These are phyloP conservation scores for Polytolypa hystricis DNA, from an alignment of 2,329 filamentous ascomycete species.

Conservation along the genomic window DNA sequence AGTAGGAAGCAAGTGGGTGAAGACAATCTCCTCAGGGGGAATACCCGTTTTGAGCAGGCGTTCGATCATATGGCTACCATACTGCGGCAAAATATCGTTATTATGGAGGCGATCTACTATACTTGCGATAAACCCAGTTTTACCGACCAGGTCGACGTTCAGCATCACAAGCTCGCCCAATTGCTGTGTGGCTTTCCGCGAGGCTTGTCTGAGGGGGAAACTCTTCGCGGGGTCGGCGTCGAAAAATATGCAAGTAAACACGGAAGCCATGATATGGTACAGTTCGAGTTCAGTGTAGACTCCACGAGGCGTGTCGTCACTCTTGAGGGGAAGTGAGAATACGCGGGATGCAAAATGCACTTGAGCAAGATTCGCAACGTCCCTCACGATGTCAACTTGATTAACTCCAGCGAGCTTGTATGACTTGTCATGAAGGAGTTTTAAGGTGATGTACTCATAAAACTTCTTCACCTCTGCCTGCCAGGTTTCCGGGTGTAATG, in stretches of 20 bases:
- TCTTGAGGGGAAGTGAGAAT: constrained; percentile 17
- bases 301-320: constrained; percentile 16
- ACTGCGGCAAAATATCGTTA: constrained; percentile 33
- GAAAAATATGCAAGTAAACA: constrained; percentile 39
- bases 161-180: constrained; percentile 30
- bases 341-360: constrained; percentile 17
- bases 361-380: constrained; percentile 16
- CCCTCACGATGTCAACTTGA: constrained; percentile 17
- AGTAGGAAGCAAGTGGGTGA: constrained; percentile 47
- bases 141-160: constrained; percentile 29
- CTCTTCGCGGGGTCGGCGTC: constrained; percentile 38
- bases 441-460: constrained; percentile 12
- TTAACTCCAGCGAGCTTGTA: constrained; percentile 34
- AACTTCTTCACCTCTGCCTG: constrained; percentile 11
- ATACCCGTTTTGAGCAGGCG: constrained; percentile 39
- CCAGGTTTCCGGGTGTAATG: constrained; percentile 13
- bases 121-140: constrained; percentile 19
- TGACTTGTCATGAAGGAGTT: constrained; percentile 21
- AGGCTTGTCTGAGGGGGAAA: constrained; percentile 35
- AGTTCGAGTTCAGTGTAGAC: constrained; percentile 44
- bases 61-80: constrained; percentile 46
- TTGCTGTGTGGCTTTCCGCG: constrained; percentile 28
- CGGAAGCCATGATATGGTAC: constrained; percentile 38
- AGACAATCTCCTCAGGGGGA: constrained; percentile 41
- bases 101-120: constrained; percentile 22